These are phyloP conservation scores for Calvatia gigantea DNA, from an alignment of 768 basidiomycete species.

Conservation along the genomic window DNA sequence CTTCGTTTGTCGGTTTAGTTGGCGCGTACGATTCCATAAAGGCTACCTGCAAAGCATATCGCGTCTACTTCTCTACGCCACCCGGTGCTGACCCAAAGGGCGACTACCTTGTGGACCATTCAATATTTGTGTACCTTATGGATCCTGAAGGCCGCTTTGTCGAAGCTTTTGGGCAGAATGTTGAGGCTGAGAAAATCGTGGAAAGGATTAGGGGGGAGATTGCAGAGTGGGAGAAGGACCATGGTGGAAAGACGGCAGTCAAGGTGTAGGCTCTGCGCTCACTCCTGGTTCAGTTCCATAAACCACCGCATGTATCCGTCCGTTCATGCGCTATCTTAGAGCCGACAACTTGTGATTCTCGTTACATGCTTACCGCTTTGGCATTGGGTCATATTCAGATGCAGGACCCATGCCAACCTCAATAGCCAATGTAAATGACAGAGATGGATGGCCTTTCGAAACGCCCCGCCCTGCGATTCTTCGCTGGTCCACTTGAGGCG, in stretches of 20 bases:
- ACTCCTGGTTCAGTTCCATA: no score
- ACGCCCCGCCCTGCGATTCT: no score
- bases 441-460: no score
- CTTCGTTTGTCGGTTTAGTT: constrained; percentile 82
- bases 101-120: constrained; percentile 97
- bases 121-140: constrained; percentile 98
- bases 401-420: no score
- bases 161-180: constrained; percentile 92
- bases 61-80: constrained; percentile 97
- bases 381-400: no score
- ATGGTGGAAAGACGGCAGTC: constrained; percentile 29
- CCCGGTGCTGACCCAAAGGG: constrained; percentile 82
- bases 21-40: constrained; percentile 84
- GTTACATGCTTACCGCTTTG: no score
- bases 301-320: no score
- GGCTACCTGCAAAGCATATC: constrained; percentile 88
- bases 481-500: no score
- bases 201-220: constrained; percentile 53
- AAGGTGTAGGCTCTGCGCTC: neutral
- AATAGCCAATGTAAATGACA: no score
- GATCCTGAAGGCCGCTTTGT: constrained; percentile 93
- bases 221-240: constrained; percentile 38
- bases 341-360: no score
- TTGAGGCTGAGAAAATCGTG: constrained; percentile 63
- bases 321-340: no score